Conservation (phyloP, 805 yeast genomes). For the Candida yuanshanica region DNA sequence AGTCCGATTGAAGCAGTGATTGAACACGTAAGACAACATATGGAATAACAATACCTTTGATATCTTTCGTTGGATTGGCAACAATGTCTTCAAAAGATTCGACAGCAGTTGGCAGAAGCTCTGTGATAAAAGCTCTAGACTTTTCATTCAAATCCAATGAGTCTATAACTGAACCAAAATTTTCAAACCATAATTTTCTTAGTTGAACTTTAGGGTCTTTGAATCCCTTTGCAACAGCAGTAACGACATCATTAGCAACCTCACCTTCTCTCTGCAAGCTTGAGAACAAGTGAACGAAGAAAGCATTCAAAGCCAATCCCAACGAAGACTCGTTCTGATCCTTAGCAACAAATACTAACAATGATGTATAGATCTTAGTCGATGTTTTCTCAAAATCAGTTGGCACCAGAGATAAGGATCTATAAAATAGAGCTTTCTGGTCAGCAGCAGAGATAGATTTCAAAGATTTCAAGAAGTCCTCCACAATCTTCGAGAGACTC, state of each 20-base stretch:
- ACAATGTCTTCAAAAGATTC: constrained; percentile 38
- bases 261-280: constrained; percentile 19
- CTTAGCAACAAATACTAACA: constrained; percentile 53
- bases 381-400: constrained; percentile 26
- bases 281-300: constrained; percentile 39
- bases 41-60: constrained; percentile 40
- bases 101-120: constrained; percentile 22
- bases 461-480: constrained; percentile 50
- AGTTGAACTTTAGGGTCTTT: constrained; percentile 57
- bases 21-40: constrained; percentile 38
- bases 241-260: constrained; percentile 18
- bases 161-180: constrained; percentile 36
- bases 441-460: constrained; percentile 62
- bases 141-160: constrained; percentile 5
- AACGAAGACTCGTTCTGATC: constrained; percentile 74
- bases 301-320: constrained; percentile 40
- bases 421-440: constrained; percentile 49
- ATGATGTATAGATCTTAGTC: constrained; percentile 33
- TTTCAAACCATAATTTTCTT: constrained; percentile 61
- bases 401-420: constrained; percentile 34
- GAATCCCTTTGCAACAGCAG: constrained; percentile 45
- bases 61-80: constrained; percentile 45
- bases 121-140: constrained; percentile 13
- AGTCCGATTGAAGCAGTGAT: constrained; percentile 16
- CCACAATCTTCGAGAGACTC: constrained; percentile 33